Evolutionary conservation across 2,329 filamentous ascomycete genomes (phyloP).

Genomic region (Fusarium vanettenii): DNA sequence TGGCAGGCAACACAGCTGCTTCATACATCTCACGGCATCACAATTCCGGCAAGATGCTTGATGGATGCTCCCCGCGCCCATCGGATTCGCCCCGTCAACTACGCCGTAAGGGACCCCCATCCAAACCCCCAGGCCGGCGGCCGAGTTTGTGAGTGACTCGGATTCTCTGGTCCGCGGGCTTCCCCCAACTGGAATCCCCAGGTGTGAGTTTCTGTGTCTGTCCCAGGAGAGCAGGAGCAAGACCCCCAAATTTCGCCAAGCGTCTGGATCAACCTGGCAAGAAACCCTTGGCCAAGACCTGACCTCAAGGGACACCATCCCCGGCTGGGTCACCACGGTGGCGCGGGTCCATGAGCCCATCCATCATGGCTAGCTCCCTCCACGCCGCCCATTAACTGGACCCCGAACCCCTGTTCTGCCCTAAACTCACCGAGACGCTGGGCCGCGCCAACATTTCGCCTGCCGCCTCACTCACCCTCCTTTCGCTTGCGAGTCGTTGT

Average conservation of each 20-base stretch:
- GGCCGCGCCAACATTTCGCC: constrained; percentile 13
- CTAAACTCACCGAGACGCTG: constrained; percentile 42
- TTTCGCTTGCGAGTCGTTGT: constrained; percentile 22
- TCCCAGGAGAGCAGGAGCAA: constrained; percentile 1
- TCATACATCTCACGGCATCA: constrained; percentile 23
- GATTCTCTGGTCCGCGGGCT: constrained; percentile 30
- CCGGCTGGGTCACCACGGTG: constrained; percentile 33
- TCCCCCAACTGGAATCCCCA: constrained; percentile 10
- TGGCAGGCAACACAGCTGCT: constrained; percentile 5
- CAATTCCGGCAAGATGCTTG: constrained; percentile 21
- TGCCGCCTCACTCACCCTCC: constrained; percentile 26
- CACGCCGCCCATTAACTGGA: constrained; percentile 29
- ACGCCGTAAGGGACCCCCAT: neutral
- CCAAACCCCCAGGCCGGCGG: constrained; percentile 9
- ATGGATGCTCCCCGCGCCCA: constrained; percentile 29
- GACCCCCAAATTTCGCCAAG: constrained; percentile 29
- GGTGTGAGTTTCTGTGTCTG: neutral
- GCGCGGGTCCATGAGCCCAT: constrained; percentile 37
- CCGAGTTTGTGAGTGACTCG: constrained; percentile 23
- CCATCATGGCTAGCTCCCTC: constrained; percentile 21
- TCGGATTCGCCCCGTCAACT: constrained; percentile 30
- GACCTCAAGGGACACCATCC: constrained; percentile 15
- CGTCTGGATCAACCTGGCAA: constrained; percentile 16
- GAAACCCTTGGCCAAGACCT: constrained; percentile 17
- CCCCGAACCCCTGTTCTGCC: constrained; percentile 19